Base-by-base conservation (phyloP, 1,284 basidiomycete species). In the Sanghuangporus sanghuang region DNA sequence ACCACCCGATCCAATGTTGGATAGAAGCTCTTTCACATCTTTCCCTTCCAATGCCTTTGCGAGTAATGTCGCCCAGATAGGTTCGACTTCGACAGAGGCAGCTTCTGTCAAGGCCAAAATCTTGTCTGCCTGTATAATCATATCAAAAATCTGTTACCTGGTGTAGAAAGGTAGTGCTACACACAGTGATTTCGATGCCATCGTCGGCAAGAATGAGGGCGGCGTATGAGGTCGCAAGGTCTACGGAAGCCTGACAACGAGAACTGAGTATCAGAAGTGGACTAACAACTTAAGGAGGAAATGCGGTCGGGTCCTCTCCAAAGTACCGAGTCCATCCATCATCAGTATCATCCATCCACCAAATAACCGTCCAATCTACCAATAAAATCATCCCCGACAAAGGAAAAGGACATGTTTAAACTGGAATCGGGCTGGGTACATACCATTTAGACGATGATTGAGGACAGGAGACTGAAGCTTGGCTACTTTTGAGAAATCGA, bases 41-140 rank as follows among this genome's bases (percentile, higher is more conserved):
- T 97, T 98, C 73, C 96, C 96, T 81, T 97, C 96, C 62, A 99
- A 89, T 44, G 96, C 96, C 80, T 98, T 99, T 71, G 96, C 91
- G 73, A 99, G 90, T 71, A 99, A 90, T 56, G 89, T 80, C 67
- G 96, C 95, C 96, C 96, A 99, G 84, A 99, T 99, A 68, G 95
- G 86, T 81, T 99, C 97, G 67, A 98, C 75, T 59, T 98, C 95
- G 67, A 93, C 83, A 68, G 81, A 80, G 64, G 96, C 96, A 62
- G 94, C 95, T 64, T 75, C 76, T 71, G 92, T 93, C 73, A 98
- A 78, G 63, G 93, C 81, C 71, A 84, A 69, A 76, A 98, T 93
- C 84, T 97, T 98, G 76, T 98, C 96, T 68, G 93, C 79, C 94
- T 97, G 38, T 21, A 53, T 2, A 21, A 40, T 32, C 6, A 7